Evolutionary conservation across 2,329 filamentous ascomycete species (phyloP).

Genomic region (Neospermospora avenae): DNA sequence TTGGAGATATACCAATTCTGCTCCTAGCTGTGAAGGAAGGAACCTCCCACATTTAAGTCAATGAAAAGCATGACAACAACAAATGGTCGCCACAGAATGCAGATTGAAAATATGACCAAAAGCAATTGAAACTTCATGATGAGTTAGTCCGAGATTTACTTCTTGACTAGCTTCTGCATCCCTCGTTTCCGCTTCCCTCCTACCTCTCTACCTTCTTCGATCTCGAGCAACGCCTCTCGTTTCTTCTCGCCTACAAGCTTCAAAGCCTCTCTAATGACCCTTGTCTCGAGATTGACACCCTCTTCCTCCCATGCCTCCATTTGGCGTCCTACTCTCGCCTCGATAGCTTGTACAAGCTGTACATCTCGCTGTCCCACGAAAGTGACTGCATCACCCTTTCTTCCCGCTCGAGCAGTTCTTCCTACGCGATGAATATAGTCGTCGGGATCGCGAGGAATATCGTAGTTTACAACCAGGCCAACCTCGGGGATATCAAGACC

Average conservation of each 20-base stretch:
- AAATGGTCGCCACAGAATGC: background rate
- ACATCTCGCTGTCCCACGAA: constrained; percentile 94
- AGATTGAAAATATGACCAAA: background rate
- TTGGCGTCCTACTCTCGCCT: constrained; percentile 72
- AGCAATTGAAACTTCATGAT: background rate
- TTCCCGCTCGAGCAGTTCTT: constrained; percentile 88
- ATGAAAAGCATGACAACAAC: no score
- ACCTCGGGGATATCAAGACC: constrained; percentile 96
- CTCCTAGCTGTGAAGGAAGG: no score
- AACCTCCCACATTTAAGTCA: no score
- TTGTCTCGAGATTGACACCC: constrained; percentile 87
- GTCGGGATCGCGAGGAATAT: constrained; percentile 91
- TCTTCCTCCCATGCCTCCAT: constrained; percentile 87
- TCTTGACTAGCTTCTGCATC: constrained; percentile 48
- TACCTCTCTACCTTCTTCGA: constrained; percentile 89
- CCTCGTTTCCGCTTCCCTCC: constrained; percentile 73
- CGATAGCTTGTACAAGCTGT: constrained; percentile 84
- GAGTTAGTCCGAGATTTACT: background rate
- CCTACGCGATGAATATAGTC: constrained; percentile 97
- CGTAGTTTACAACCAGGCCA: constrained; percentile 87
- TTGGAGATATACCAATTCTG: no score
- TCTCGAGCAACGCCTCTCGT: constrained; percentile 82
- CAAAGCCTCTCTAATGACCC: constrained; percentile 79
- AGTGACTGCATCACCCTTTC: constrained; percentile 77
- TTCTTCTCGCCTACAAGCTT: constrained; percentile 94